Evolutionary conservation across 306 rosid genomes (phyloP), one percentile per base, ranked within the genome.

Genomic region (Phaseolus lunatus): DNA sequence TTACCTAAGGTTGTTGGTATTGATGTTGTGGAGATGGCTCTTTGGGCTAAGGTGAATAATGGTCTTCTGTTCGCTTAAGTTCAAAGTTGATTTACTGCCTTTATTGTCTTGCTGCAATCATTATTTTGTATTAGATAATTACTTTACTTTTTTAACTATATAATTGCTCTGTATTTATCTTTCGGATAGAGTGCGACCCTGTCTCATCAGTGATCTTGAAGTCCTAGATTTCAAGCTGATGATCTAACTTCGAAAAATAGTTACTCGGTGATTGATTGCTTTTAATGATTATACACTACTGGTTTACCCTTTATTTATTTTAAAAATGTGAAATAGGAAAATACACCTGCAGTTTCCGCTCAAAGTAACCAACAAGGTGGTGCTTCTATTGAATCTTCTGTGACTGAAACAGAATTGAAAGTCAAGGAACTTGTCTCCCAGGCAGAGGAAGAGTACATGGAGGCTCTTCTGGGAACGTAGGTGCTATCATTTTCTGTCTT

Each of bases 21-120:
- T 57, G 99, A 95, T 89, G 92, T 95, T 26, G 99, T 95, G 80
- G 99, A 95, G 90, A 90, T 95, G 99, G 99, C 99, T 84, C 96
- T 95, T 70, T 92, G 99, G 99, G 99, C 97, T 54, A 95, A 95
- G 99, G 99, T 95, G 75, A 78, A 37, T 76, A 67, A 84, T 76
- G 82, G 72, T 75, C 50, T 77, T 72, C 72, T 82, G 62, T 65
- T 80, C 37, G 61, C 86, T 44, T 64, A 73, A 72, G 48, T 50
- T 48, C 58, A 20, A 76, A 56, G 39, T 77, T 80, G 27, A 20
- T 80, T 66, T 53, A 19, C 14, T 20, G 6, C 59, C 14, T 53
- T 7, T 67, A 66, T 62, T 59, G 24, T 76, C 78, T 58, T 65
- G 74, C 65, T 22, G 53, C 61, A 52, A 9, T 72, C 18, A 56